phyloP scores from a whole-genome alignment of 495 filamentous ascomycete species.

The Thermochaetoides thermophila region DNA sequence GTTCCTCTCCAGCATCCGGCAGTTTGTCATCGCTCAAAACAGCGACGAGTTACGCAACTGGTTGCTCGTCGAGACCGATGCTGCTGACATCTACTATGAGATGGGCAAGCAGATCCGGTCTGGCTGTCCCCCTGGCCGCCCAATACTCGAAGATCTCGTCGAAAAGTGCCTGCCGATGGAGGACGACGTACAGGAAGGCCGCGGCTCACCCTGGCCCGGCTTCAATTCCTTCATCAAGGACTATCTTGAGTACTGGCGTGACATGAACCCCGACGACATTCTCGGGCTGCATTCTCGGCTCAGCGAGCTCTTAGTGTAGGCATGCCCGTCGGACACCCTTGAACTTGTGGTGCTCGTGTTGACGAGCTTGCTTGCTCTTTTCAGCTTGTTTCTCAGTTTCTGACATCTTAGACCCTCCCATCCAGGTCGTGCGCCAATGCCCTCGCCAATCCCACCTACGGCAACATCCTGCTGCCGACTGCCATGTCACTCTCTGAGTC shows the following conservation, averaged over 20 bases:
- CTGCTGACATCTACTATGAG: constrained; percentile 46
- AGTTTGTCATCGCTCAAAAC: constrained; percentile 23
- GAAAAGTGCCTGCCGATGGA: constrained; percentile 38
- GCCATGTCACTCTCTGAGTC: constrained; percentile 62
- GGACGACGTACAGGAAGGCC: constrained; percentile 30
- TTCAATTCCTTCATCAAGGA: constrained; percentile 65
- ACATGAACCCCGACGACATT: constrained; percentile 59
- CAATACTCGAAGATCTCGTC: constrained; percentile 45
- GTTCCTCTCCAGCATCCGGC: constrained; percentile 27
- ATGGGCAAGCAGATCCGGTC: constrained; percentile 51
- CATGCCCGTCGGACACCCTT: not conserved
- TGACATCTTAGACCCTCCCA: no score
- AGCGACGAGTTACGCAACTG: constrained; percentile 28
- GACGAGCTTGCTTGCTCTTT: constrained; percentile 3
- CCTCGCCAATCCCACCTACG: constrained; percentile 61
- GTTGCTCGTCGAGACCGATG: constrained; percentile 29
- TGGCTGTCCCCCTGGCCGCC: constrained; percentile 35
- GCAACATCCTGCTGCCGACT: constrained; percentile 61
- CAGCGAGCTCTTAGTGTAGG: constrained; percentile 56
- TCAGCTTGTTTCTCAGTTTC: not conserved
- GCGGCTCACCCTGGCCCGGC: constrained; percentile 52
- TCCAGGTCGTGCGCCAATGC: constrained; percentile 64
- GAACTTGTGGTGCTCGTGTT: not conserved
- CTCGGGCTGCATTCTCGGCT: constrained; percentile 60
- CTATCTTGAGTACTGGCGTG: constrained; percentile 65